A percentile compares a stretch with the other conserved stretches of the same genome.
These are phyloP conservation scores for Glaciozyma martinii DNA, from an alignment of 768 basidiomycete species.

Conservation along the genomic window DNA sequence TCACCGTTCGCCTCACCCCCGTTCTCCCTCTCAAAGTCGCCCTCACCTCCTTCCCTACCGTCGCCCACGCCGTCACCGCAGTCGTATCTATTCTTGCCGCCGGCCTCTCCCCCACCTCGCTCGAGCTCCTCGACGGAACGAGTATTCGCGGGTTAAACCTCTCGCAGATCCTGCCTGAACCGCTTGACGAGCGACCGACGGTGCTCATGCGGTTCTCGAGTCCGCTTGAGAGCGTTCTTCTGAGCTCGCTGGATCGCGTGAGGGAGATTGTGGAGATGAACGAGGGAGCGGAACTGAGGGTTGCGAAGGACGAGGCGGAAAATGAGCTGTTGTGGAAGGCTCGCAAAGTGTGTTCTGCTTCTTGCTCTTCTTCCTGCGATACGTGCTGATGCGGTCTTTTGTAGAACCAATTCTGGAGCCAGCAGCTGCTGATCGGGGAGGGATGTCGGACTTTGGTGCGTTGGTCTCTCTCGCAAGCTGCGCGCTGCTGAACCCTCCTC, in stretches of 20 bases:
- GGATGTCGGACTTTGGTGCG: conserved; percentile 61
- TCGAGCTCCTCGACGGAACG: conserved; percentile 76
- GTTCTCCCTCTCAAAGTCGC: conserved; percentile 73
- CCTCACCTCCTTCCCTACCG: conserved; percentile 74
- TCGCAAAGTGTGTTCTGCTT: conserved; percentile 25
- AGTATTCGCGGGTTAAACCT: conserved; percentile 58
- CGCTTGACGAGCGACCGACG: conserved; percentile 40
- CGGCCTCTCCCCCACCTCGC: conserved; percentile 68
- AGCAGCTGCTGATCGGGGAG: conserved; percentile 64
- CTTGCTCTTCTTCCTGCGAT: not conserved
- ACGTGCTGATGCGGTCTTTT: conserved; percentile 26
- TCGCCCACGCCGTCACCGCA: conserved; percentile 65
- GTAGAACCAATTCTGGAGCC: conserved; percentile 57
- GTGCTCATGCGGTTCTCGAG: conserved; percentile 92
- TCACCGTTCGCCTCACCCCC: conserved; percentile 76
- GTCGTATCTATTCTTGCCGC: conserved; percentile 69
- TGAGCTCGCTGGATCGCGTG: not conserved
- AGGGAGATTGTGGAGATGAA: conserved; percentile 57
- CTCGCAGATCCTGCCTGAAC: conserved; percentile 39
- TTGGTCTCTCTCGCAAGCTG: conserved; percentile 47
- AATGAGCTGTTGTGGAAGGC: conserved; percentile 71
- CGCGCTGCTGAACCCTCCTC: conserved; percentile 46
- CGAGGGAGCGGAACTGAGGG: conserved; percentile 58
- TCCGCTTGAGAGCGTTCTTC: conserved; percentile 44
- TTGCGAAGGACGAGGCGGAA: conserved; percentile 69